phyloP scores from a whole-genome alignment of 331 rosid genomes.

The Acacia pycnantha region DNA sequence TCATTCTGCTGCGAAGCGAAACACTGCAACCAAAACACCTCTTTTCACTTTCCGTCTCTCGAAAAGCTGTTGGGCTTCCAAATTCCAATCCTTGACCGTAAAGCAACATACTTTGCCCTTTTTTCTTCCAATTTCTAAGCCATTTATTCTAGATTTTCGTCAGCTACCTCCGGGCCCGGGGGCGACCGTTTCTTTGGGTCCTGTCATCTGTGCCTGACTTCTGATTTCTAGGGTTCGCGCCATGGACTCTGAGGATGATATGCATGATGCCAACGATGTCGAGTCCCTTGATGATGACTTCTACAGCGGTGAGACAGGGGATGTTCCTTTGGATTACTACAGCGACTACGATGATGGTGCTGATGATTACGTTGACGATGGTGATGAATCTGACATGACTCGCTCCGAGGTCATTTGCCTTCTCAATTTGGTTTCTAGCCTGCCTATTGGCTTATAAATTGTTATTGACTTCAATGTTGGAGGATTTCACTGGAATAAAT shows the following conservation, averaged over 20 bases:
- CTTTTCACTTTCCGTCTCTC: not conserved
- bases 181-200: not conserved
- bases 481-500: not conserved
- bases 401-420: conserved; percentile 59
- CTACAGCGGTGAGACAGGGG: conserved; percentile 79
- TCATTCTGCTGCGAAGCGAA: not conserved
- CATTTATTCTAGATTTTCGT: not conserved
- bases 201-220: conserved; percentile 10
- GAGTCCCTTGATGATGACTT: conserved; percentile 73
- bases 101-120: not conserved
- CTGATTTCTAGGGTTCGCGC: conserved; percentile 31
- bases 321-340: conserved; percentile 57
- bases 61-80: not conserved
- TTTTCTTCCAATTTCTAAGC: not conserved
- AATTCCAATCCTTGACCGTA: not conserved
- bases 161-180: not conserved
- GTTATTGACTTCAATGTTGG: not conserved
- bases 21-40: not conserved
- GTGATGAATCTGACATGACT: conserved; percentile 54
- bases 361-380: conserved; percentile 64
- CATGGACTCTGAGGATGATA: conserved; percentile 88
- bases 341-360: conserved; percentile 54
- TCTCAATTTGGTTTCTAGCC: not conserved
- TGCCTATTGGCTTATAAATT: not conserved
- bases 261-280: conserved; percentile 78